Evolutionary conservation across 495 filamentous ascomycete genomes (phyloP).

Genomic region (Xylaria palmicola): DNA sequence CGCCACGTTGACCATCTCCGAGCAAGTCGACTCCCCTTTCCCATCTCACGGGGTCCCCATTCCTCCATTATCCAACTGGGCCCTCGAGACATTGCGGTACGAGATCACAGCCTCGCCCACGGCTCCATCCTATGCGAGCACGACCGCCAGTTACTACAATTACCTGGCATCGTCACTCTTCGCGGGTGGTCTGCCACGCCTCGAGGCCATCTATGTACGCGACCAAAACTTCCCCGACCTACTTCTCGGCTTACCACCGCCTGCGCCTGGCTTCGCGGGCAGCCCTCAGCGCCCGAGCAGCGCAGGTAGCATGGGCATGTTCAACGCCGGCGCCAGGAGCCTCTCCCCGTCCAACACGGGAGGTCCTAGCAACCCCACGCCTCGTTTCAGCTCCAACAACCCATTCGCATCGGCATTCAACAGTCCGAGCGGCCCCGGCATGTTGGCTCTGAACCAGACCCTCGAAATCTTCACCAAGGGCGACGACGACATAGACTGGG

Average conservation of each 20-base stretch:
- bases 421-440: constrained; percentile 32
- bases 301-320: constrained; percentile 31
- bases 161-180: constrained; percentile 84
- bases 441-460: constrained; percentile 53
- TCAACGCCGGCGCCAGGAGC: constrained; percentile 19
- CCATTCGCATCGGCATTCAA: constrained; percentile 45
- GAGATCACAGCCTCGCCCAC: constrained; percentile 69
- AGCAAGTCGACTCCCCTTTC: constrained; percentile 66
- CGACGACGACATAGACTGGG: constrained; percentile 82
- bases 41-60: constrained; percentile 50
- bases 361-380: constrained; percentile 15
- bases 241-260: constrained; percentile 64
- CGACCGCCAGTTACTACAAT: constrained; percentile 71
- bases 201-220: constrained; percentile 78
- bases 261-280: constrained; percentile 50
- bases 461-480: constrained; percentile 86
- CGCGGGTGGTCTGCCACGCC: constrained; percentile 67
- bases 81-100: constrained; percentile 70
- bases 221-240: constrained; percentile 75
- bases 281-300: constrained; percentile 37
- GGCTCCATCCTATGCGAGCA: constrained; percentile 55
- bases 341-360: constrained; percentile 25
- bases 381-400: constrained; percentile 52
- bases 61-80: constrained; percentile 63
- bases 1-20: constrained; percentile 61